Evolutionary conservation across 2,329 filamentous ascomycete genomes (phyloP), one percentile per base, ranked within the genome.

Genomic region (Fusarium camptoceras): DNA sequence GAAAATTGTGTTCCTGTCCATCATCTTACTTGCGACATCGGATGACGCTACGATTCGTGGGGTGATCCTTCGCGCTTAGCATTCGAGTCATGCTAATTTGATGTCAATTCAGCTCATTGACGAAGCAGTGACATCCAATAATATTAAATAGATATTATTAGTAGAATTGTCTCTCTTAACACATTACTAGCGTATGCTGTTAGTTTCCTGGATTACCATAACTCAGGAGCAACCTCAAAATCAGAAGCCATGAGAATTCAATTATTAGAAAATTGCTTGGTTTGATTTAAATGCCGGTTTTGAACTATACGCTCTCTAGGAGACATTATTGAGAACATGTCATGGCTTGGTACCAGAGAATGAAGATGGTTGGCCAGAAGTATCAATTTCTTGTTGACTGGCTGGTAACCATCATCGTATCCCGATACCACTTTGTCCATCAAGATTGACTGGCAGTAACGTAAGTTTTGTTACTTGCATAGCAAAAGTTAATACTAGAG

Each of bases 1-100:
- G 11, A 54, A 18, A 54, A 30, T n/a, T 8, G 46, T 16, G 25
- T 49, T 15, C 46, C 46, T 49, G 15, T 22, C 27, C 27, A 31
- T 31, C 28, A 31, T 22, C 34, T 22, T 5, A 20, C 30, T 24
- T 46, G 51, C 53, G 53, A 30, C 39, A 55, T 55, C 22, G 41
- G 49, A 53, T 25, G 12, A 42, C 6, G 16, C 16, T 16, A 37
- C 22, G 37, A 31, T 44, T 24, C 37, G 10, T 44, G 5, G 1
- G 8, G 22, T 34, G 30, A 50, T 50, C 47, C 20, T 44, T 54
- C 12, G 20, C 20, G 20, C 11, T 37, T 20, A 5, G 16, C 31
- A 25, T 15, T n/a, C 3, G 30, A 37, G 30, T 51, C 48, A 27
- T 37, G 44, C 18, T 47, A 27, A 41, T 53, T 27, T 53, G 18